Evolutionary conservation across 2,329 filamentous ascomycete species (phyloP).

Genomic region (Fusarium dimerum): DNA sequence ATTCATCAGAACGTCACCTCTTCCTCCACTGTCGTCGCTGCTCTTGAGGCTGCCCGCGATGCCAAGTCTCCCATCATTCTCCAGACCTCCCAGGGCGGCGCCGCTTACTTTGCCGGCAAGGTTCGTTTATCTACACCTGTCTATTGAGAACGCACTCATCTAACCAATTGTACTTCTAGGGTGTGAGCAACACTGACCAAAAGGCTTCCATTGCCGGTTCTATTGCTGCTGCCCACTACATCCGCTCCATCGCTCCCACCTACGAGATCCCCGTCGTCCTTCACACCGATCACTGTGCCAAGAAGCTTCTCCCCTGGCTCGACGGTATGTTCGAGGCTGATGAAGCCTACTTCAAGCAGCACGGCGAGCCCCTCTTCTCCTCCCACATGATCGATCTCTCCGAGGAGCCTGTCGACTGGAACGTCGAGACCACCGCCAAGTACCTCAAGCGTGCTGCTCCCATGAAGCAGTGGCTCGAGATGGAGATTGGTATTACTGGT

Average conservation of each 20-base stretch:
- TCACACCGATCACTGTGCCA: slow-evolving; percentile 98
- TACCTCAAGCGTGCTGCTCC: slow-evolving; percentile 94
- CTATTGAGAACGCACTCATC: not conserved
- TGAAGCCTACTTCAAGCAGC: slow-evolving; percentile 91
- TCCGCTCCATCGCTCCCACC: slow-evolving; percentile 80
- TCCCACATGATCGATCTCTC: slow-evolving; percentile 99
- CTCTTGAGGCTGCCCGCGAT: slow-evolving; percentile 94
- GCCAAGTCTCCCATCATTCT: slow-evolving; percentile 89
- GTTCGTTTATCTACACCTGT: slow-evolving; percentile 39
- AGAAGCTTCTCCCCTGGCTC: slow-evolving; percentile 98
- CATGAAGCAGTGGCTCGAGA: slow-evolving; percentile 99
- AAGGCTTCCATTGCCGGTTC: slow-evolving; percentile 85
- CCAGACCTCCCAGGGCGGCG: slow-evolving; percentile 90
- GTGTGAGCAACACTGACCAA: slow-evolving; percentile 79
- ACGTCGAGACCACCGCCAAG: slow-evolving; percentile 87
- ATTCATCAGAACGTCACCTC: slow-evolving; percentile 76
- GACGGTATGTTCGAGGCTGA: slow-evolving; percentile 95
- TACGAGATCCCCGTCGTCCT: slow-evolving; percentile 92
- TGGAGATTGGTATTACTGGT: slow-evolving; percentile 86
- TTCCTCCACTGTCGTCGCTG: slow-evolving; percentile 73
- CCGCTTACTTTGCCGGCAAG: slow-evolving; percentile 91
- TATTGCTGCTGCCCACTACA: slow-evolving; percentile 89
- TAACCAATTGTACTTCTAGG: slow-evolving; percentile 44
- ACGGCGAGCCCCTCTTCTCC: slow-evolving; percentile 91
- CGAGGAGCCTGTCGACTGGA: slow-evolving; percentile 86